Conservation (phyloP, 306 rosid species). For the Acacia melanoxylon region DNA sequence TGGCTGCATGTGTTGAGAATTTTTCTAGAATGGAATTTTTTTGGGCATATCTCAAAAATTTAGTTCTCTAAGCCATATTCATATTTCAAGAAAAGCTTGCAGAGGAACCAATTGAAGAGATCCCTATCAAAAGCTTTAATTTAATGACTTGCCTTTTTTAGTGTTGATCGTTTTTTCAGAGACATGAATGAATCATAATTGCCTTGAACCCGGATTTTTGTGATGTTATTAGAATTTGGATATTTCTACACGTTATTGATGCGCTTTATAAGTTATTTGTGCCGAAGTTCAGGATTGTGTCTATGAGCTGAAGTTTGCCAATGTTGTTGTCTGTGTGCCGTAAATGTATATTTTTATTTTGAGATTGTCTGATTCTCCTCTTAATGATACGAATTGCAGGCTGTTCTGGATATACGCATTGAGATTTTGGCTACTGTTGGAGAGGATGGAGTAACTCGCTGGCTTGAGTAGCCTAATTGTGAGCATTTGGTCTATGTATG, state of each 20-base stretch:
- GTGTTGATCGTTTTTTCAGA: background rate
- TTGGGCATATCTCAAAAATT: background rate
- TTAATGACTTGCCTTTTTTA: background rate
- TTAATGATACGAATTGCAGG: conserved; percentile 39
- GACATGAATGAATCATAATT: background rate
- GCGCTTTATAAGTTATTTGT: too few species aligned
- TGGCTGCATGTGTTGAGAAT: conserved; percentile 8
- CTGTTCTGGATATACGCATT: conserved; percentile 65
- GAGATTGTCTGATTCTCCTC: background rate
- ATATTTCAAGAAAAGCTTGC: background rate
- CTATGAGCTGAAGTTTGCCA: too few species aligned
- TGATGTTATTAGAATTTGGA: background rate
- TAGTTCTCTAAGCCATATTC: background rate
- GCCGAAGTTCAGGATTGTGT: too few species aligned
- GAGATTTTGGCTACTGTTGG: conserved; percentile 65
- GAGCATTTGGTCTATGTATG: background rate
- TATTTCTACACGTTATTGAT: too few species aligned
- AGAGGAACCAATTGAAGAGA: background rate
- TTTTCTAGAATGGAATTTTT: background rate
- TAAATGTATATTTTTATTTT: too few species aligned
- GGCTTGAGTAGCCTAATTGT: conserved; percentile 52
- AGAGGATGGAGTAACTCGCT: conserved; percentile 70
- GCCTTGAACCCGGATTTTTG: background rate
- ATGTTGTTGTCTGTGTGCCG: too few species aligned
- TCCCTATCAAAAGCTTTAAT: background rate